These are phyloP conservation scores for Nitzschia inconspicua DNA, from an alignment of 108 stramenopile genomes.

Conservation along the genomic window DNA sequence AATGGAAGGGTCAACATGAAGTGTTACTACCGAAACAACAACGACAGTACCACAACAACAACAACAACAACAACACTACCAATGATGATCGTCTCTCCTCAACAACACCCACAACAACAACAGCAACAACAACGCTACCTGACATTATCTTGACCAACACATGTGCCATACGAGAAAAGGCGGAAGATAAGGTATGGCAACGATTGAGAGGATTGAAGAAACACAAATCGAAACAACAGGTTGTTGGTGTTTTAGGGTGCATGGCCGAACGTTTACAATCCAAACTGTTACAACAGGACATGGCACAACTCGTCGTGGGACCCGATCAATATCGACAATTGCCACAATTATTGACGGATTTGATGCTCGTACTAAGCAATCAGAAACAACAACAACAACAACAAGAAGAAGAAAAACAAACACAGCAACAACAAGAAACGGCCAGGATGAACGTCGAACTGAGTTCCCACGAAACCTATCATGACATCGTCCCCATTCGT, in stretches of 20 bases:
- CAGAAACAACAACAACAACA: neutral
- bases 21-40: neutral
- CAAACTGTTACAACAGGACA: slow-evolving; percentile 79
- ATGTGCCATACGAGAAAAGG: slow-evolving; percentile 98
- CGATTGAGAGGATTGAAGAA: slow-evolving; percentile 63
- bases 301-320: slow-evolving; percentile 94
- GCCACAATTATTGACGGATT: slow-evolving; percentile 64
- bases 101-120: neutral
- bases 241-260: slow-evolving; percentile 98
- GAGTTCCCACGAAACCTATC: slow-evolving; percentile 95
- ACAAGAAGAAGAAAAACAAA: neutral
- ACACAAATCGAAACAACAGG: slow-evolving; percentile 32
- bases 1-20: slow-evolving; percentile 25
- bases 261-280: slow-evolving; percentile 98
- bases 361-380: neutral
- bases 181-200: slow-evolving; percentile 95
- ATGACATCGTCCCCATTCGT: slow-evolving; percentile 92
- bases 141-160: slow-evolving; percentile 94
- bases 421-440: slow-evolving; percentile 14
- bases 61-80: neutral
- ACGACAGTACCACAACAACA: slow-evolving; percentile 1
- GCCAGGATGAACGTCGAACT: slow-evolving; percentile 92
- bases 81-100: no score
- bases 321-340: slow-evolving; percentile 98
- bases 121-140: slow-evolving; percentile 39